Conservation (phyloP, 768 basidiomycete species). For the Trichaptum fuscoviolaceum region DNA sequence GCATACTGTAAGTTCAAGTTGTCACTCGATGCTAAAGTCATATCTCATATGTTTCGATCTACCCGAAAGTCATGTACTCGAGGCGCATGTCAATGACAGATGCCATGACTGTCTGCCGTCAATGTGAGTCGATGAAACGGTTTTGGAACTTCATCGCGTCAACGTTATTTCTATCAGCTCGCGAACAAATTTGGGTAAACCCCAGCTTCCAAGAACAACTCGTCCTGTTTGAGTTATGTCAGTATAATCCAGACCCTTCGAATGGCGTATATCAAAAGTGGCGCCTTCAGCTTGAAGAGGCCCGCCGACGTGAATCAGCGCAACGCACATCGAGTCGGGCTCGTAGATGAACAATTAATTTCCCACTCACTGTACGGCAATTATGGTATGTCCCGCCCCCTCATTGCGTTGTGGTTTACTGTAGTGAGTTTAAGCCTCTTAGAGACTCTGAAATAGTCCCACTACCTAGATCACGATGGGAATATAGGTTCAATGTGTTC, state of each 20-base stretch:
- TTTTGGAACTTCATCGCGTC: conserved; percentile 5
- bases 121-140: conserved; percentile 35
- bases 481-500: too few species aligned
- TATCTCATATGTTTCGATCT: conserved; percentile 9
- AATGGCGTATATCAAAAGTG: conserved; percentile 66
- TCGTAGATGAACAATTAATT: too few species aligned
- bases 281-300: conserved; percentile 17
- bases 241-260: conserved; percentile 52
- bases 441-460: too few species aligned
- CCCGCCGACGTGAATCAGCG: not conserved
- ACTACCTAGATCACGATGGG: too few species aligned
- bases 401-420: too few species aligned
- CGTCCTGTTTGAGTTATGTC: conserved; percentile 68
- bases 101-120: conserved; percentile 55
- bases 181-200: conserved; percentile 74
- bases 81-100: conserved; percentile 49
- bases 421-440: too few species aligned
- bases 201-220: conserved; percentile 79
- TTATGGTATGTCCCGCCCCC: too few species aligned
- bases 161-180: conserved; percentile 36
- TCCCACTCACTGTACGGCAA: too few species aligned
- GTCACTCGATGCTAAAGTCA: not conserved
- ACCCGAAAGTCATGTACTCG: conserved; percentile 57
- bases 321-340: too few species aligned
- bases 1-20: conserved; percentile 57